Evolutionary conservation across 2,329 filamentous ascomycete species (phyloP), one percentile per base, ranked within the genome.

Genomic region (Beauveria sp.): DNA sequence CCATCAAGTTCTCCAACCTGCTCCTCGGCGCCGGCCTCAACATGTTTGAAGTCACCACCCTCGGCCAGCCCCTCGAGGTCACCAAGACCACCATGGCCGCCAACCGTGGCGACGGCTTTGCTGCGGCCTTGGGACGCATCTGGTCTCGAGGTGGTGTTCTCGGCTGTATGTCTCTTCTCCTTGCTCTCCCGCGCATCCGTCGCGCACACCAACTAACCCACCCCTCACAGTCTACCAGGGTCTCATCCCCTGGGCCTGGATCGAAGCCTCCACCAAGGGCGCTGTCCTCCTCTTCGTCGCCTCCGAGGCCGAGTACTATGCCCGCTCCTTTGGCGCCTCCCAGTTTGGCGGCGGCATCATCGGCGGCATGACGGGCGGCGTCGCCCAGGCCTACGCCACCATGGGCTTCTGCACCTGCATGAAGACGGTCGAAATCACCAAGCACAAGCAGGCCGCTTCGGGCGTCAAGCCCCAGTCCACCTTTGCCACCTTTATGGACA

Each of bases 401-500:
- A 99, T 99, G 93, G 94, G 94, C 68, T 99, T 99, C 87, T 99
- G 94, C 80, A 99, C 94, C 64, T 99, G 94, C 85, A 99, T 99
- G 94, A 99, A 99, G 87, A 99, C 94, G 66, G 94, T 97, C 67
- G 94, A 99, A 79, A 99, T 99, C 79, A 99, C 94, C 73, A 96
- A 97, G 80, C 89, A 94, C 83, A 97, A 97, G 85, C 82, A 94
- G 72, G 92, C 91, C 16, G 88, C 91, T 40, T 67, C 86, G 48
- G 94, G 94, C 69, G 85, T 88, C 67, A 91, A 91, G 80, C 90
- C 91, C 26, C 90, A 86, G n/a, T 87, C 91, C 70, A 97, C 94
- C 67, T 96, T 96, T 76, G 84, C 86, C 69, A 97, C 94, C 63
- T 99, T 99, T 78, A 94, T 93, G 88, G 88, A 90, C 73, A 99